Evolutionary conservation across 2,329 filamentous ascomycete genomes (phyloP), one percentile per base, ranked within the genome.

Genomic region (Pseudogymnoascus destructans): DNA sequence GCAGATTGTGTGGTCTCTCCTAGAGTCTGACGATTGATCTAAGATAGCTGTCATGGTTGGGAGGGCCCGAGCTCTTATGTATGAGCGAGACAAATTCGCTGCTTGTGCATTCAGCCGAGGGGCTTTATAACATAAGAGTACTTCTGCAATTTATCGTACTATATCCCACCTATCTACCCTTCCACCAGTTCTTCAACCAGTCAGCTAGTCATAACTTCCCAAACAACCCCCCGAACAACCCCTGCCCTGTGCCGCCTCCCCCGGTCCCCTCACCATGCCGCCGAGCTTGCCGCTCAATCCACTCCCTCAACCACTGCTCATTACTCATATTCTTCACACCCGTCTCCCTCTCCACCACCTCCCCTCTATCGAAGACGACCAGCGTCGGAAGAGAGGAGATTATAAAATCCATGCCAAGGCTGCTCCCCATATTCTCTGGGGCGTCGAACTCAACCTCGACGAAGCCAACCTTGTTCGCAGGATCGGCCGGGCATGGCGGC

Each of bases 371-470:
- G 64, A 83, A 82, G 65, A 75, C 76, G 55, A 84, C 70, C 59
- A 84, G 68, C 7, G 79, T 82, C 21, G 80, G 80, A 61, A 82
- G 73, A 13, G 74, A 74, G 23, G 73, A 79, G 64, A 84, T 79
- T 77, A 80, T 79, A 67, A 81, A 83, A 5, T 73, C 74, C 65
- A 76, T 71, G 5, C 77, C 77, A 15, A 81, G 66, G 0, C 69
- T 72, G 6, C 68, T 71, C 15, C 63, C 59, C 77, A 80, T 79
- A 61, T 81, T 73, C 66, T 83, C 81, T 1, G 78, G 77, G 3
- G 76, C 73, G 64, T 84, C 81, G 60, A 76, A 79, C 66, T 82
- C 78, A 60, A 84, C 73, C 25, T 74, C 72, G 60, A 73, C 76
- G 60, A 75, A 77, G 59, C 79, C 79, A 2, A 78, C 72, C 52